Base-by-base conservation (phyloP, 257 asterid genomes). In the Solanum etuberosum region DNA sequence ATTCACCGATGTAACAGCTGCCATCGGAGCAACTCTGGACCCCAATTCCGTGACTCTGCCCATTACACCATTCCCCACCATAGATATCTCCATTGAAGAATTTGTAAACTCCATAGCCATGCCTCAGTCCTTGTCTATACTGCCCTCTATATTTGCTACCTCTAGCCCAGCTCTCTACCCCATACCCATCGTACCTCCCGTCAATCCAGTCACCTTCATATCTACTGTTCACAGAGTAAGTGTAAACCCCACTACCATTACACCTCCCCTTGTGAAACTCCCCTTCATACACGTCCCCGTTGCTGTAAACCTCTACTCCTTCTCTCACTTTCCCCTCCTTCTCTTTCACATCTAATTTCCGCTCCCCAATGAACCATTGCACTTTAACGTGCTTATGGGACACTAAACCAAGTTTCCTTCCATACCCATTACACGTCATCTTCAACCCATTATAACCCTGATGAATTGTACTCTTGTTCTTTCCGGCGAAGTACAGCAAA, bases 201-300 rank as follows among this genome's bases (percentile, higher is more conserved):
- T 96, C 98, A 57, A 96, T 85, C 99, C 99, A 96, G 37, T 96
- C 98, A 63, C 99, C 99, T 57, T 96, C 99, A 65, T 96, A 96
- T 89, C 97, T 92, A 27, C 98, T 98, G 81, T 92, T 94, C 80
- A 90, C 96, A 86, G 91, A 90, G 90, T 92, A 96, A 83, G 91
- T 93, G 23, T 94, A 94, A 29, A 96, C 98, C 34, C 99, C 99
- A 91, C 99, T 95, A 14, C 99, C 99, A 81, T 92, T 96, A 86
- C 98, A 95, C 88, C 88, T 92, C 67, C 99, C 99, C 48, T 95
- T 92, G 77, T 96, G 96, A 89, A 95, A 95, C 86, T 96, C 99
- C 9, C 99, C 99, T 87, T 96, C 99, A 87, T 96, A 96, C 54
- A 93, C 89, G 83, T 96, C 98, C 13, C 98, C 99, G 86, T 94